These are phyloP conservation scores for Fusarium neocosmosporiellum DNA, from an alignment of 2,329 filamentous ascomycete species.

Conservation along the genomic window DNA sequence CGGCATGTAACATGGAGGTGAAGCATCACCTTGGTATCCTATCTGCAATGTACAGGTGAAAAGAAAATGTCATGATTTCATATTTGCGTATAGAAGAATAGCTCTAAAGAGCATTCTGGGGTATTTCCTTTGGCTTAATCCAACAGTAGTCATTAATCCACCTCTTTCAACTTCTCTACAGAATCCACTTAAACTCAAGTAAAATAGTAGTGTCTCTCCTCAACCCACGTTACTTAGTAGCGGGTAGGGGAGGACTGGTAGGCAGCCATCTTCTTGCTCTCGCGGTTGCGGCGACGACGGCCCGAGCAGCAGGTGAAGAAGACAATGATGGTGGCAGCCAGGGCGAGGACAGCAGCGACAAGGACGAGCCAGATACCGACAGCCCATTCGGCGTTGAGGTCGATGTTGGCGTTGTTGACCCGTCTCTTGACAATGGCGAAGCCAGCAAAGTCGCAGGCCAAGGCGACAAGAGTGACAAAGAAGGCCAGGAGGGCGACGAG, in stretches of 20 bases:
- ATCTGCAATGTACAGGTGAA: conserved; percentile 7
- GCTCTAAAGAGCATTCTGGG: not conserved
- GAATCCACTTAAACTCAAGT: not conserved
- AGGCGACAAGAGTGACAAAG: conserved; percentile 61
- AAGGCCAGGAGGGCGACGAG: conserved; percentile 63
- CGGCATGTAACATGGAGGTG: conserved; percentile 8
- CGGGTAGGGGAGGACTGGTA: conserved; percentile 36
- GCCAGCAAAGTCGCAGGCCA: conserved; percentile 67
- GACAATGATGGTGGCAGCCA: conserved; percentile 67
- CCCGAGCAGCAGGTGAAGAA: conserved; percentile 71
- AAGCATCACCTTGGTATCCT: conserved; percentile 15
- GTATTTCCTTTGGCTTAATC: not conserved
- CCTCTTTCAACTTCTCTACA: not conserved
- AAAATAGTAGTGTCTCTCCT: not conserved
- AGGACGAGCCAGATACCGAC: conserved; percentile 70
- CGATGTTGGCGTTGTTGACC: conserved; percentile 59
- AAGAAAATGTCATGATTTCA: conserved; percentile 28
- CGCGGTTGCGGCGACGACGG: conserved; percentile 50
- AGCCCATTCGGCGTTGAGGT: conserved; percentile 61
- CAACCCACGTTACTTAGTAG: conserved; percentile 14
- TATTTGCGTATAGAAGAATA: conserved; percentile 15
- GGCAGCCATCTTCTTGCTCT: conserved; percentile 43
- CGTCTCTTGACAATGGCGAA: conserved; percentile 65
- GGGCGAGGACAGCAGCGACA: conserved; percentile 63
- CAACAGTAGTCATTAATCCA: conserved; percentile 25